phyloP scores from a whole-genome alignment of 2,329 filamentous ascomycete genomes.

The Aquanectria penicillioides region DNA sequence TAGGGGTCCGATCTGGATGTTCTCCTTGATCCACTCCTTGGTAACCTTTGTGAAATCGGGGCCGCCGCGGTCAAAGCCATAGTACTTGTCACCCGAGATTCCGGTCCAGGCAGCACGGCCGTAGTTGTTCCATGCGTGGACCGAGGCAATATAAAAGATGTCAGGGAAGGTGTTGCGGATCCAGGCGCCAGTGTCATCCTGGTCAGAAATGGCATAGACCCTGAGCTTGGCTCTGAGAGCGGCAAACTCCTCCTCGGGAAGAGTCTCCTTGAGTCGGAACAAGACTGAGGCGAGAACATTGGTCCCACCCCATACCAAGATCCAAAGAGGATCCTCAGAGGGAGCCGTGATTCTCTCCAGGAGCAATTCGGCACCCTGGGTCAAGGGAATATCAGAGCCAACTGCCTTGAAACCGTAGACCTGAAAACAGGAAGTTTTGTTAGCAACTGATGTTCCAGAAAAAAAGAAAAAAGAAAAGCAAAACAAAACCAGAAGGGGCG shows the following conservation, averaged over 20 bases:
- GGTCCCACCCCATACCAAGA: constrained; percentile 63
- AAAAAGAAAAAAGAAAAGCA: no score
- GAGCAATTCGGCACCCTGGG: constrained; percentile 55
- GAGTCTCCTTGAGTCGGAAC: constrained; percentile 44
- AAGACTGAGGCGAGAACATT: constrained; percentile 63
- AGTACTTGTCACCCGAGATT: constrained; percentile 56
- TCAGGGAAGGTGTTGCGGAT: constrained; percentile 63
- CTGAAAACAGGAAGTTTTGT: constrained; percentile 24
- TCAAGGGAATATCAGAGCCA: constrained; percentile 43
- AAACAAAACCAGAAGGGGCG: no score
- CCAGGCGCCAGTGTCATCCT: constrained; percentile 67
- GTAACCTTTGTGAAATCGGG: constrained; percentile 59
- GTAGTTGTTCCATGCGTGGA: constrained; percentile 68
- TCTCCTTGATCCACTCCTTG: constrained; percentile 60
- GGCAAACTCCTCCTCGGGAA: constrained; percentile 44
- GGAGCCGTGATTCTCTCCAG: constrained; percentile 40
- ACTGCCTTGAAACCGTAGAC: constrained; percentile 48
- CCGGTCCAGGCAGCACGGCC: constrained; percentile 64
- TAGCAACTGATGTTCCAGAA: no score
- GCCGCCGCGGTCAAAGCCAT: constrained; percentile 36
- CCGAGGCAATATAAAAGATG: constrained; percentile 64
- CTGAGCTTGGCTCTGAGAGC: constrained; percentile 54
- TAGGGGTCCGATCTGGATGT: constrained; percentile 61
- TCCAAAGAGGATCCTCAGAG: constrained; percentile 56
- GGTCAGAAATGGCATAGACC: constrained; percentile 67